These are phyloP conservation scores for Cryptococcus floricola DNA, from an alignment of 1,284 basidiomycete species.

Conservation along the genomic window DNA sequence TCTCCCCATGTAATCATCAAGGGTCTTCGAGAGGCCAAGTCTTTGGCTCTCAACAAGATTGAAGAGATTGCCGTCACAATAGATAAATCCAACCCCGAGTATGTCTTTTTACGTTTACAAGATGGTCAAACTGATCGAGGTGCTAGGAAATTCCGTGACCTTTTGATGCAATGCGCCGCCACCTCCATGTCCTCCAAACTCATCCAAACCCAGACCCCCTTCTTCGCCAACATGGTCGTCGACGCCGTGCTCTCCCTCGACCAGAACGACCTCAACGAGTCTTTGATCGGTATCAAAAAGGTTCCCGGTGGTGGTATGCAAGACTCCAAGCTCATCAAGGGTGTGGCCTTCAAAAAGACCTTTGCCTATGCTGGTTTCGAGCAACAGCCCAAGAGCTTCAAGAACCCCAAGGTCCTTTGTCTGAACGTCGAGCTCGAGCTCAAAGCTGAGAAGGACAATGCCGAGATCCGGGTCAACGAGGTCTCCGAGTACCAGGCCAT, in stretches of 20 bases:
- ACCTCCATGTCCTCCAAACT: slow-evolving; percentile 99
- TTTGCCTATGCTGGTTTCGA: slow-evolving; percentile 99
- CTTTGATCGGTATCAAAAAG: slow-evolving; percentile 97
- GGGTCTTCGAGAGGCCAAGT: slow-evolving; percentile 83
- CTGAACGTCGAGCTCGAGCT: slow-evolving; percentile 98
- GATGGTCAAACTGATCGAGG: slow-evolving; percentile 1
- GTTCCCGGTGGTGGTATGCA: slow-evolving; percentile 98
- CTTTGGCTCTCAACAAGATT: slow-evolving; percentile 80
- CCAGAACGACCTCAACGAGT: slow-evolving; percentile 90
- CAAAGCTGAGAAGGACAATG: slow-evolving; percentile 99
- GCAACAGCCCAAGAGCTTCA: slow-evolving; percentile 95
- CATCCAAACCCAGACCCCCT: slow-evolving; percentile 97
- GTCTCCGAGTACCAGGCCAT: slow-evolving; percentile 98
- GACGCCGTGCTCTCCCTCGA: slow-evolving; percentile 92
- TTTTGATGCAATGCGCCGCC: slow-evolving; percentile 92
- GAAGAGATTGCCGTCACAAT: slow-evolving; percentile 86
- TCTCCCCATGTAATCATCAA: slow-evolving; percentile 98
- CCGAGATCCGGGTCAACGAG: slow-evolving; percentile 93
- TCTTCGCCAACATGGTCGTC: slow-evolving; percentile 98
- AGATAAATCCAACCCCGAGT: slow-evolving; percentile 87
- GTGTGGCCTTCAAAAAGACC: slow-evolving; percentile 99
- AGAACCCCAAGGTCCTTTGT: slow-evolving; percentile 83
- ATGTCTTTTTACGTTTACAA: slow-evolving; percentile 42
- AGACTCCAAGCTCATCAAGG: slow-evolving; percentile 80
- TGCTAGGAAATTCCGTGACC: slow-evolving; percentile 79